Evolutionary conservation across 208 protist species (phyloP).

Genomic region (Angomonas desouzai): DNA sequence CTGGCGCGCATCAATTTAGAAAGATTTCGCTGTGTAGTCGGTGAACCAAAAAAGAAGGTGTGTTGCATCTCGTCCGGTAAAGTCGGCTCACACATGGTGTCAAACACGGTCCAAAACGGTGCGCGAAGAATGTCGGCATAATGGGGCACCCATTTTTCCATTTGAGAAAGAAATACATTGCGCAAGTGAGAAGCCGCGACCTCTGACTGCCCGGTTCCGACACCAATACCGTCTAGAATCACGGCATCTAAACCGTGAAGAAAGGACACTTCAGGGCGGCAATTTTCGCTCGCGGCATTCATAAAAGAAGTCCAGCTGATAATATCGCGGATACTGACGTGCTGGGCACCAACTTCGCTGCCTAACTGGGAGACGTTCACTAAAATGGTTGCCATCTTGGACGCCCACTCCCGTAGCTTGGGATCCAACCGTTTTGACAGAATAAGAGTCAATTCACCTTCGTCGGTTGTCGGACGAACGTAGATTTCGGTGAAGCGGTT

Average conservation of each 20-base stretch:
- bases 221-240: slow-evolving; percentile 95
- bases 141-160: slow-evolving; percentile 7
- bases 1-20: slow-evolving; percentile 93
- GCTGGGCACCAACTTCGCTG: slow-evolving; percentile 42
- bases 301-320: slow-evolving; percentile 96
- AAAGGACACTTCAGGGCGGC: slow-evolving; percentile 74
- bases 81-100: slow-evolving; percentile 69
- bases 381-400: slow-evolving; percentile 73
- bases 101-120: slow-evolving; percentile 74
- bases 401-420: slow-evolving; percentile 48
- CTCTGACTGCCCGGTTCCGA: slow-evolving; percentile 78
- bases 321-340: slow-evolving; percentile 95
- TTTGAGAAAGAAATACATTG: slow-evolving; percentile 14
- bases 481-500: slow-evolving; percentile 99
- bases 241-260: slow-evolving; percentile 95
- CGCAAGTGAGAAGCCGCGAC: slow-evolving; percentile 21
- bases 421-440: slow-evolving; percentile 73
- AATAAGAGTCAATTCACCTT: slow-evolving; percentile 93
- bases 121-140: slow-evolving; percentile 17
- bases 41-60: slow-evolving; percentile 93
- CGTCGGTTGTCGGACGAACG: slow-evolving; percentile 90
- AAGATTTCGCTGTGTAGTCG: slow-evolving; percentile 96
- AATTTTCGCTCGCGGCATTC: slow-evolving; percentile 73
- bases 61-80: slow-evolving; percentile 60
- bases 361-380: slow-evolving; percentile 47